Percentiles rank a stretch among this genome's conserved stretches.
Conservation (phyloP, 2,329 filamentous ascomycete species). For the Cordyceps cicadae region DNA sequence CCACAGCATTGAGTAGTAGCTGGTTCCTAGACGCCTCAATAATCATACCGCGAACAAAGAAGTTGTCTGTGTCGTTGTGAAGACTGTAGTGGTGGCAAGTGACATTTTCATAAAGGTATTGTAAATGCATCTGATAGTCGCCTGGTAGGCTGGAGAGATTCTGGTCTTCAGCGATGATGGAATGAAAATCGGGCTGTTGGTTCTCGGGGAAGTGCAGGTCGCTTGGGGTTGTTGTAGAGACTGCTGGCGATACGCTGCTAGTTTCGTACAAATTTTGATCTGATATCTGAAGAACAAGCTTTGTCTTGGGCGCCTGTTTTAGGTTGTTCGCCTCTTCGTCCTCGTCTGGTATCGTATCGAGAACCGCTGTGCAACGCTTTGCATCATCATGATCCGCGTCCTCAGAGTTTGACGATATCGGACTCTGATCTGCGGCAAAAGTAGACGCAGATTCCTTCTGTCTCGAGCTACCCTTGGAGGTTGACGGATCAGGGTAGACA, state of each 20-base stretch:
- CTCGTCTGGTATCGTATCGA: constrained; percentile 49
- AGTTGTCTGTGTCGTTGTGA: constrained; percentile 60
- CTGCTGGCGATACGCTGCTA: constrained; percentile 45
- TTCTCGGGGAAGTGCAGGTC: background rate
- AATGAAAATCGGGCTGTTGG: constrained; percentile 19
- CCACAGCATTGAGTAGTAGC: constrained; percentile 74
- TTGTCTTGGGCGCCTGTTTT: constrained; percentile 19
- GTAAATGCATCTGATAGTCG: constrained; percentile 70
- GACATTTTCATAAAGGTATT: constrained; percentile 70
- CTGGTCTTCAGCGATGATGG: constrained; percentile 13
- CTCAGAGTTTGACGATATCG: constrained; percentile 45
- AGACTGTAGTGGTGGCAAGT: constrained; percentile 77
- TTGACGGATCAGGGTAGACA: constrained; percentile 68
- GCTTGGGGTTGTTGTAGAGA: constrained; percentile 31
- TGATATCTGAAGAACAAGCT: constrained; percentile 39
- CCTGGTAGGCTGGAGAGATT: constrained; percentile 53
- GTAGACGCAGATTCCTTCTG: constrained; percentile 31
- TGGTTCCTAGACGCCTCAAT: constrained; percentile 66
- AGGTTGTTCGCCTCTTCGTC: constrained; percentile 31
- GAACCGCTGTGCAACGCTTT: constrained; percentile 25
- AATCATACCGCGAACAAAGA: constrained; percentile 64
- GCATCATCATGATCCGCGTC: constrained; percentile 29
- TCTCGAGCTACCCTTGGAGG: constrained; percentile 30
- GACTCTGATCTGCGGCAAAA: constrained; percentile 32
- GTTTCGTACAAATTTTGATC: constrained; percentile 46